A percentile compares a stretch with the other conserved stretches of the same genome.
These are phyloP conservation scores for Aspergillaceae sp. DNA, from an alignment of 2,329 filamentous ascomycete genomes.

Conservation along the genomic window DNA sequence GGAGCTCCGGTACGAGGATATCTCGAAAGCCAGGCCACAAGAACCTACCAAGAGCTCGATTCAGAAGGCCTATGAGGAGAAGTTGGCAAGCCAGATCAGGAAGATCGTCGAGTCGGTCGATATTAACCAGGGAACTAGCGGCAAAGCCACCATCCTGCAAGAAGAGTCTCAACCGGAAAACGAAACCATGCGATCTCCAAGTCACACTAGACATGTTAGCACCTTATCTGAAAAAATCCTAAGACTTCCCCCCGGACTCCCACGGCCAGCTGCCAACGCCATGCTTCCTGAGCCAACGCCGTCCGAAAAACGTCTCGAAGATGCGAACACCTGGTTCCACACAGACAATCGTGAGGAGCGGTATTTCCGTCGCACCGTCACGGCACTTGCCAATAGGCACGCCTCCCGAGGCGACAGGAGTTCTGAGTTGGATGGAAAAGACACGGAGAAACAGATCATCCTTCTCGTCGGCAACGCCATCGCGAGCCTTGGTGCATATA, in stretches of 20 bases:
- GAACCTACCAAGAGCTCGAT: too few species aligned
- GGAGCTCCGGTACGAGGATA: too few species aligned
- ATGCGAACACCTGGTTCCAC: slow-evolving; percentile 17
- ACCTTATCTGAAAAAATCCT: neutral
- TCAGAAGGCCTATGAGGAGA: too few species aligned
- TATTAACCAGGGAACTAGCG: too few species aligned
- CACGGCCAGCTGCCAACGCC: slow-evolving; percentile 1
- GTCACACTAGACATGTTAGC: neutral
- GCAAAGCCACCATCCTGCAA: too few species aligned
- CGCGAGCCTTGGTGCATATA: slow-evolving; percentile 14
- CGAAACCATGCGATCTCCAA: slow-evolving; percentile 4
- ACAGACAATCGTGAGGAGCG: slow-evolving; percentile 11
- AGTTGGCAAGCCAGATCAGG: too few species aligned
- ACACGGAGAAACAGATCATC: slow-evolving; percentile 10
- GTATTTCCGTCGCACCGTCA: slow-evolving; percentile 9
- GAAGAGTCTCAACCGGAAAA: slow-evolving; percentile 1
- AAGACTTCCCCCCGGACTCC: slow-evolving; percentile 12
- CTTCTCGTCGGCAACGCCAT: slow-evolving; percentile 15
- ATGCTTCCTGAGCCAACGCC: neutral
- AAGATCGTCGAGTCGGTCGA: too few species aligned
- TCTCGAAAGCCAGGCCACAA: too few species aligned
- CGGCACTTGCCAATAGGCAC: slow-evolving; percentile 9
- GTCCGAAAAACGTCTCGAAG: slow-evolving; percentile 5
- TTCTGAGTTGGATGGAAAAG: neutral
- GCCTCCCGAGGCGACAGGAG: neutral